Conservation (phyloP, 768 basidiomycete genomes). For the Botryobasidium botryosum region DNA sequence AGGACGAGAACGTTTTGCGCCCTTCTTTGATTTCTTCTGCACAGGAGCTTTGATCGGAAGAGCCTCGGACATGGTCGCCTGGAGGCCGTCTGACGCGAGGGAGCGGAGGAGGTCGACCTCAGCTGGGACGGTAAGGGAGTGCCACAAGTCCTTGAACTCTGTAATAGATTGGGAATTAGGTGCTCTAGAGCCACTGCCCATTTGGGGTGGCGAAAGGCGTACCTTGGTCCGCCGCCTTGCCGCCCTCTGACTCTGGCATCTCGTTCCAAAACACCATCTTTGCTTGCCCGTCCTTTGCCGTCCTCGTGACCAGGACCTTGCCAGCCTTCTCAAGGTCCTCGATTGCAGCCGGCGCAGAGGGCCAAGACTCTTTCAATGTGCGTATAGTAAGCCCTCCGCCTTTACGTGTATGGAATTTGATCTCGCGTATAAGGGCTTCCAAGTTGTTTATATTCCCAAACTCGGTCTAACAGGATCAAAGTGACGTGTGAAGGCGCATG, state of each 20-base stretch:
- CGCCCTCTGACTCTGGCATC: conserved; percentile 53
- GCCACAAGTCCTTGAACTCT: conserved; percentile 88
- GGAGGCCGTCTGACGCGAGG: conserved; percentile 70
- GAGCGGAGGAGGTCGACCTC: conserved; percentile 69
- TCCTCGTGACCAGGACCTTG: conserved; percentile 75
- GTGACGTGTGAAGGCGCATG: not conserved
- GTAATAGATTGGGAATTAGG: conserved; percentile 7
- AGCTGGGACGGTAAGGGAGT: conserved; percentile 65
- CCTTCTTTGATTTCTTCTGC: conserved; percentile 74
- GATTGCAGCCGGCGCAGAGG: conserved; percentile 64
- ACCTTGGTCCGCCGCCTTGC: conserved; percentile 72
- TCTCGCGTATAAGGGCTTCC: conserved; percentile 41
- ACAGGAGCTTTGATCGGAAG: conserved; percentile 35
- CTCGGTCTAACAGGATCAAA: not conserved
- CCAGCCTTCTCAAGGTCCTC: conserved; percentile 84
- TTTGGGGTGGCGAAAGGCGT: conserved; percentile 11
- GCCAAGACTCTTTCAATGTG: conserved; percentile 80
- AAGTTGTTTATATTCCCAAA: too few species aligned
- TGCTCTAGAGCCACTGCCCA: conserved; percentile 4
- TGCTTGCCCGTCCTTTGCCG: conserved; percentile 25
- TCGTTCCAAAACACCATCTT: conserved; percentile 90
- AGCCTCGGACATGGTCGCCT: conserved; percentile 54
- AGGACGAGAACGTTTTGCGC: conserved; percentile 54
- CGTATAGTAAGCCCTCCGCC: conserved; percentile 77
- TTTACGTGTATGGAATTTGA: conserved; percentile 71